Percentiles rank a stretch among this genome's conserved stretches.
These are phyloP conservation scores for Solanum pinnatisectum DNA, from an alignment of 257 asterid species.

Conservation along the genomic window DNA sequence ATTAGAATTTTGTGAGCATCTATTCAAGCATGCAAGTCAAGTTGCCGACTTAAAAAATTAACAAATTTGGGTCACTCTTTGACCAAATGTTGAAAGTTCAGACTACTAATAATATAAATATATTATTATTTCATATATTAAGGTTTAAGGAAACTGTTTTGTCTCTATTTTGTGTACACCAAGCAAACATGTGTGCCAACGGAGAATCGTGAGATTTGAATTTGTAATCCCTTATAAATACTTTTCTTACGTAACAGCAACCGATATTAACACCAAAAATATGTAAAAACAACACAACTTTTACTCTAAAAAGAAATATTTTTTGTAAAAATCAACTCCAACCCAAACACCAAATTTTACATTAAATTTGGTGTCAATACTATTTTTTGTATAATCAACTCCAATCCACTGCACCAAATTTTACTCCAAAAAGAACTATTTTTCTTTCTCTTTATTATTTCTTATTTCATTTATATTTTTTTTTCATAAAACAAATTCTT, in stretches of 20 bases:
- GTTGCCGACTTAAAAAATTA: neutral
- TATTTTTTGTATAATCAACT: too few relatives aligned
- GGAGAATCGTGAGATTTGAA: neutral
- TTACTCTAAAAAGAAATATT: too few relatives aligned
- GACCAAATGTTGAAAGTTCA: neutral
- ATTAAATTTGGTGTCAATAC: too few relatives aligned
- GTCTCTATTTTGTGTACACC: neutral
- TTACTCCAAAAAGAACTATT: too few relatives aligned
- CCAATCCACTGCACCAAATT: too few relatives aligned
- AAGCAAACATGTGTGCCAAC: neutral
- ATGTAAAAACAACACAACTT: neutral
- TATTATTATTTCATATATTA: neutral
- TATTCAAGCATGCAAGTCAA: neutral
- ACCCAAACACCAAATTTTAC: too few relatives aligned
- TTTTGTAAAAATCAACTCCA: too few relatives aligned
- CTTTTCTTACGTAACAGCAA: neutral
- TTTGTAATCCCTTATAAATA: neutral
- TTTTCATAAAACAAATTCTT: too few relatives aligned
- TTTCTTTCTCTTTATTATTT: too few relatives aligned
- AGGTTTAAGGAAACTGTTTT: neutral
- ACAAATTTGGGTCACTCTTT: neutral
- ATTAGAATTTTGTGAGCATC: neutral
- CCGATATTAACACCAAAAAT: neutral
- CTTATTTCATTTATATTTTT: too few relatives aligned
- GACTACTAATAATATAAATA: neutral